Evolutionary conservation across 1,139 yeast genomes (phyloP).

Genomic region (Zygosaccharomyces sapae): DNA sequence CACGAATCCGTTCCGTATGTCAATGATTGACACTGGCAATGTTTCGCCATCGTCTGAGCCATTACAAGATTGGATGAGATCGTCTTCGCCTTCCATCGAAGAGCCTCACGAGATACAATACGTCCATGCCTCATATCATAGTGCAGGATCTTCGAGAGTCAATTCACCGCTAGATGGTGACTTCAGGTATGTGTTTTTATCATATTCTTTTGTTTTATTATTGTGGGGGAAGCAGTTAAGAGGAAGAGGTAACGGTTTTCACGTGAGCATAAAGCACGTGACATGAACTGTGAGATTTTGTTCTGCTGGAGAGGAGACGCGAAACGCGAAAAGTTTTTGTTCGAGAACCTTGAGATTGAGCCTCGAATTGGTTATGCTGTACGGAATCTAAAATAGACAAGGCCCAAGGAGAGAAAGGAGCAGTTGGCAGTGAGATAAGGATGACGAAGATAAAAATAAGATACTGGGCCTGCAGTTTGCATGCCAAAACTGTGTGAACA

Average conservation of each 20-base stretch:
- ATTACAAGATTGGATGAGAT: slow-evolving; percentile 1
- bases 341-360: neutral
- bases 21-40: slow-evolving; percentile 20
- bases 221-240: neutral
- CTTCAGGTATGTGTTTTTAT: slow-evolving; percentile 5
- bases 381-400: neutral
- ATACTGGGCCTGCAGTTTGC: too few species aligned
- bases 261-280: too few species aligned
- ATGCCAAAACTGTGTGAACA: too few species aligned
- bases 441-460: too few species aligned
- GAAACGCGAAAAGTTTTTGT: neutral
- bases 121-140: neutral
- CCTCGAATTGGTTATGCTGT: neutral
- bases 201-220: neutral
- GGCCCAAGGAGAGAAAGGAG: too few species aligned
- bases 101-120: slow-evolving; percentile 1
- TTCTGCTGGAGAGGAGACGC: too few species aligned
- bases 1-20: slow-evolving; percentile 53
- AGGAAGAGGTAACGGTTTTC: too few species aligned
- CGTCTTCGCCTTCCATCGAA: slow-evolving; percentile 1
- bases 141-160: slow-evolving; percentile 6
- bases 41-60: slow-evolving; percentile 3
- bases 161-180: slow-evolving; percentile 1
- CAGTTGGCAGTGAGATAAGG: too few species aligned
- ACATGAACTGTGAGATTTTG: too few species aligned